Base-by-base conservation (phyloP, 192 early-diverging fungal species). In the Coemansia sp. region DNA sequence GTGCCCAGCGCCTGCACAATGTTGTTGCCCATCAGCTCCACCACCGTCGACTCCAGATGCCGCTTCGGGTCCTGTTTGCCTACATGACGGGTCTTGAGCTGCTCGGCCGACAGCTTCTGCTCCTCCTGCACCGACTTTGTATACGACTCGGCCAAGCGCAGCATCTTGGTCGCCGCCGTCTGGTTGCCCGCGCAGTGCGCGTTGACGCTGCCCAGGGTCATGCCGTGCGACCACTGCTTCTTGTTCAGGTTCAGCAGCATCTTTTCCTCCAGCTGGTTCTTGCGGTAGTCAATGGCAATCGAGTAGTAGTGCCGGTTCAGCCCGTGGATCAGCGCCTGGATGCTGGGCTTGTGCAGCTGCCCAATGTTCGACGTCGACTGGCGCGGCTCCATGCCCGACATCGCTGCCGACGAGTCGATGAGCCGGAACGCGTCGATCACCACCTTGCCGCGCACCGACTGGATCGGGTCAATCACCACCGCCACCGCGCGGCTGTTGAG, bases 41-140 rank as follows among this genome's bases (percentile, higher is more conserved):
- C 94, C 3, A 96, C 91, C 23, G 87, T 94, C 29, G 90, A 85
- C 70, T 95, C 92, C 59, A 99, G 75, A 74, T 99, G 97, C 60
- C 94, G 85, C 81, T 99, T 99, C 12, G 97, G 97, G 64, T 99
- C 97, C 76, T 99, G 93, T 70, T 99, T 99, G 28, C 97, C 97
- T n/a, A 99, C 93, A 70, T 99, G 97, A 29, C 97, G 92, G 8
- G 90, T 98, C 75, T 94, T 90, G 28, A 99, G 87, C 78, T 98
- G 90, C 40, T 98, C 90, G 2, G 86, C 62, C 10, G 92, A 91
- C 86, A 99, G 80, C 11, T 87, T 92, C 43, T 83, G 87, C 76
- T 99, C 97, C 67, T 99, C 97, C 53, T 91, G 88, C 1, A 99
- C 95, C 2, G 93, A 95, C 73, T 99, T 99, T 82, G 95, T 96